Base-by-base conservation (phyloP, 306 rosid genomes). In the Boehmeria nivea region DNA sequence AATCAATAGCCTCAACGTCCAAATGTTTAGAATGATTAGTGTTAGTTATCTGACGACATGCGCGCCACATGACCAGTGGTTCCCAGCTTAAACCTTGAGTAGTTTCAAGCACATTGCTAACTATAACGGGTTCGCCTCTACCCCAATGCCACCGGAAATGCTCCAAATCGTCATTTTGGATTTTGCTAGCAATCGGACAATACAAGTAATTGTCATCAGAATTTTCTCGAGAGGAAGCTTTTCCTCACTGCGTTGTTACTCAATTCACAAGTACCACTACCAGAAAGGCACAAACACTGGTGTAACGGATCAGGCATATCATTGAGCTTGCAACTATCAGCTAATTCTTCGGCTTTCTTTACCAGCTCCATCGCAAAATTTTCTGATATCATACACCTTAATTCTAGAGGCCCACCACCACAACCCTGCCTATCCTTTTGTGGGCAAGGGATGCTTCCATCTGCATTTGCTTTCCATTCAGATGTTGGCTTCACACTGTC, bases 31-130 rank as follows among this genome's bases (percentile, higher is more conserved):
- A 54, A 54, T 72, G 82, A 50, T 72, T 79, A 9, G 54, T 36
- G 8, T 73, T 76, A 12, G 59, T 54, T 55, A 75, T 58, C 51
- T 83, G 79, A 51, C 97, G 95, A 59, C 49, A 79, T 31, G 95
- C 97, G 21, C 97, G 95, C 97, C 95, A 89, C 97, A 89, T 89
- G 70, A 86, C 95, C 21, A 81, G 65, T 6, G 97, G 97, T 56
- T 89, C 95, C 95, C 95, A 89, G 70, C 95, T 86, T 74, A 86
- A 80, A n/a, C 95, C 95, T 8, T 84, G 67, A 15, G 84, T 57
- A 49, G 78, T 70, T 51, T 80, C 83, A 63, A 89, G 94, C 44
- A 75, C 94, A 66, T 83, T 66, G 48, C 88, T 81, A 21, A 89
- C 94, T 52, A 89, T 69, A 21, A 89, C 84, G 16, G 97, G 97